These are phyloP conservation scores for Artomyces pyxidatus DNA, from an alignment of 768 basidiomycete genomes.

Conservation along the genomic window DNA sequence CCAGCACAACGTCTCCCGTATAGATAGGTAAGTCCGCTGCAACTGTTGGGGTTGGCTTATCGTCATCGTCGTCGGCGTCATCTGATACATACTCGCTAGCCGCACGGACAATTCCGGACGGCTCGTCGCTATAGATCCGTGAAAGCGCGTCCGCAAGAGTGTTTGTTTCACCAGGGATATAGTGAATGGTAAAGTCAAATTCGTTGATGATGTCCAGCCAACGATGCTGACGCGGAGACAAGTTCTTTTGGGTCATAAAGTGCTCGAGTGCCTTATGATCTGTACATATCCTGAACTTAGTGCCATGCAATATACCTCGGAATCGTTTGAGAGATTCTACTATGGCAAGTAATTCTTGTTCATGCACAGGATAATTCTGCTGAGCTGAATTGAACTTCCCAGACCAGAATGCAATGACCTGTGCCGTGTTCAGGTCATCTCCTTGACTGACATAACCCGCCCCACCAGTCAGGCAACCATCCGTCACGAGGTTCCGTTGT, in stretches of 20 bases:
- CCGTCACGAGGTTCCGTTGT: slow-evolving; percentile 18
- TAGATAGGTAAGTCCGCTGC: neutral
- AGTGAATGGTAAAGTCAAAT: slow-evolving; percentile 25
- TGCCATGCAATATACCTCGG: slow-evolving; percentile 19
- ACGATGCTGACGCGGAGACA: slow-evolving; percentile 19
- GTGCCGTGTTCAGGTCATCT: slow-evolving; percentile 7
- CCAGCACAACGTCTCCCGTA: neutral
- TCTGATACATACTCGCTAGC: slow-evolving; percentile 14
- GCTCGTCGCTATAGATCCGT: slow-evolving; percentile 18
- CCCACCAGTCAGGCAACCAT: slow-evolving; percentile 18
- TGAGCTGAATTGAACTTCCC: slow-evolving; percentile 25
- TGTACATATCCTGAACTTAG: slow-evolving; percentile 18
- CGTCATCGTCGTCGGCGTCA: slow-evolving; percentile 4
- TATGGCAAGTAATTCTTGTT: slow-evolving; percentile 20
- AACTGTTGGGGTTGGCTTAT: neutral
- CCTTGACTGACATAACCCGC: slow-evolving; percentile 20
- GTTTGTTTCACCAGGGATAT: slow-evolving; percentile 24
- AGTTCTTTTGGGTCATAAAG: slow-evolving; percentile 17
- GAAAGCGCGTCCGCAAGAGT: slow-evolving; percentile 20
- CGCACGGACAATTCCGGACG: slow-evolving; percentile 17
- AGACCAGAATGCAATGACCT: slow-evolving; percentile 21
- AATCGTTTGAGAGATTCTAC: slow-evolving; percentile 31
- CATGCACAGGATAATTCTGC: slow-evolving; percentile 16
- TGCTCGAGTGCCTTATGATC: slow-evolving; percentile 23
- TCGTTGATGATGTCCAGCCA: slow-evolving; percentile 23